Percentiles rank a stretch among this genome's conserved stretches.
Evolutionary conservation across 352 stramenopile species (phyloP).

Genomic region (Globisporangium rhizosaccharum): DNA sequence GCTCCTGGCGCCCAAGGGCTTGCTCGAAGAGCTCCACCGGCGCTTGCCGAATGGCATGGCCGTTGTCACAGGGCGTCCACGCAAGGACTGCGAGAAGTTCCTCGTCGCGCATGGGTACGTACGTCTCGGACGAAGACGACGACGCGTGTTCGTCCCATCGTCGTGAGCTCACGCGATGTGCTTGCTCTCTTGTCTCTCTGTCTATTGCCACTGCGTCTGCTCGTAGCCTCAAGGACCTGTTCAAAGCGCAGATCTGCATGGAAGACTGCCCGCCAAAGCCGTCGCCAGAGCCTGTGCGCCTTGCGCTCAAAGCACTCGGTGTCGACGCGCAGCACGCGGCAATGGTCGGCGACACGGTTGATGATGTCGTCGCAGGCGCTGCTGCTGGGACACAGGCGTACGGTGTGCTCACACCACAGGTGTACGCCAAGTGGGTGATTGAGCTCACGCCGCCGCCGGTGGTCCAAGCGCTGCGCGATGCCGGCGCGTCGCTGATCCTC

Average conservation of each 20-base stretch:
- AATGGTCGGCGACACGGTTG: constrained; percentile 96
- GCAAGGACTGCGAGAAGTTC: constrained; percentile 94
- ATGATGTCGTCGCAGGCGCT: constrained; percentile 90
- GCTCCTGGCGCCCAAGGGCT: constrained; percentile 82
- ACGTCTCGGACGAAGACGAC: no score
- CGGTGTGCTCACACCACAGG: constrained; percentile 86
- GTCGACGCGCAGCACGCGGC: constrained; percentile 66
- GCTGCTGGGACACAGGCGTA: constrained; percentile 63
- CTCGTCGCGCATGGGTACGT: constrained; percentile 67
- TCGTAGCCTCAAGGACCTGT: constrained; percentile 73
- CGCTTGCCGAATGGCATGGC: constrained; percentile 84
- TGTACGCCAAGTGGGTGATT: constrained; percentile 68
- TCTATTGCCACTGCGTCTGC: background rate
- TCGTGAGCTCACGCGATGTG: background rate
- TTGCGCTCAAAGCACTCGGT: constrained; percentile 82
- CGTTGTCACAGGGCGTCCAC: constrained; percentile 90
- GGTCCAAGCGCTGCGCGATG: constrained; percentile 39
- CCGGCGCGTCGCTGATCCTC: constrained; percentile 60
- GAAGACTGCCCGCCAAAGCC: constrained; percentile 94
- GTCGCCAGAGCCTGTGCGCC: constrained; percentile 84
- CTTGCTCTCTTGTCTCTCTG: background rate
- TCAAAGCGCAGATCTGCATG: constrained; percentile 93
- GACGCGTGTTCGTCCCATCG: background rate
- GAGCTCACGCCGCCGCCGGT: constrained; percentile 50
- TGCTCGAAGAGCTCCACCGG: constrained; percentile 81